A percentile compares a stretch with the other conserved stretches of the same genome.
Conservation (phyloP, 257 asterid species). For the Linderniella brevidens region DNA sequence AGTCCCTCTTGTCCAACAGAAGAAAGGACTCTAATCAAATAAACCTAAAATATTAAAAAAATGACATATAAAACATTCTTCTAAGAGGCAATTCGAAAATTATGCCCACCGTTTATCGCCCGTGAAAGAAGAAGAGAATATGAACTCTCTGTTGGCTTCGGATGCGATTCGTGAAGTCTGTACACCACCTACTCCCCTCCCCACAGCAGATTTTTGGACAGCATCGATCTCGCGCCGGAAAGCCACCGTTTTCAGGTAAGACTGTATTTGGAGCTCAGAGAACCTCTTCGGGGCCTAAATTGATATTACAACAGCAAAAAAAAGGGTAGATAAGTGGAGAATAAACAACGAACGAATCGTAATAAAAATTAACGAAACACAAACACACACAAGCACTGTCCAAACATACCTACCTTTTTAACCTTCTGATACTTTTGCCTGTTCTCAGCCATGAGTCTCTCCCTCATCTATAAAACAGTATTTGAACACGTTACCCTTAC, state of each 20-base stretch:
- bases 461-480: conserved; percentile 71
- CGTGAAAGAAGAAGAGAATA: conserved; percentile 71
- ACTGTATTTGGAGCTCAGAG: conserved; percentile 88
- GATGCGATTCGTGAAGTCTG: conserved; percentile 94
- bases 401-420: conserved; percentile 55
- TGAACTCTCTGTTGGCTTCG: conserved; percentile 88
- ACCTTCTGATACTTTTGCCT: conserved; percentile 92
- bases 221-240: conserved; percentile 92
- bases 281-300: conserved; percentile 74
- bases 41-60: conserved; percentile 4
- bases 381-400: conserved; percentile 4
- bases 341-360: neutral
- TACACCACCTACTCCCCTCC: conserved; percentile 76
- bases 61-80: neutral
- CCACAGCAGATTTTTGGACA: conserved; percentile 89
- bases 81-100: too few relatives aligned
- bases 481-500: conserved; percentile 8
- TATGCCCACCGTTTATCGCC: conserved; percentile 72
- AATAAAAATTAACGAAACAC: neutral
- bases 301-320: neutral
- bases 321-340: neutral
- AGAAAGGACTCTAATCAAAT: conserved; percentile 43
- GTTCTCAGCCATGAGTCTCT: conserved; percentile 97
- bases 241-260: conserved; percentile 95
- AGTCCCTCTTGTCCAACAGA: conserved; percentile 47